Base-by-base conservation (phyloP, 1,284 basidiomycete genomes). In the Cutaneotrichosporon spelunceum region DNA sequence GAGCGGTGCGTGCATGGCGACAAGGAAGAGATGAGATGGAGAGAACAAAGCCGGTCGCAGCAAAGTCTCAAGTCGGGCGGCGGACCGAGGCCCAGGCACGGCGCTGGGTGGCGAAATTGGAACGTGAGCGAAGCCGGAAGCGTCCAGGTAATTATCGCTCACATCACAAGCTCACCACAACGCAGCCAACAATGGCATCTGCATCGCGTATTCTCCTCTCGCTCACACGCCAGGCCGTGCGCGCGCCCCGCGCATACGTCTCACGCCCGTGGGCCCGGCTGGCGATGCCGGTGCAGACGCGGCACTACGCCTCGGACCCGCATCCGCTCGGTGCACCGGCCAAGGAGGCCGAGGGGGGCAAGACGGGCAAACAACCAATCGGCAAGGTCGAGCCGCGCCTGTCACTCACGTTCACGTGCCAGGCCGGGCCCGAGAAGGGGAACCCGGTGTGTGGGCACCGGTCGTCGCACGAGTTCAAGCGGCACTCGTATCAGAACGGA, bases 381-480 rank as follows among this genome's bases (percentile, higher is more conserved):
- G 72, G 60, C 26, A 62, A 75, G 65, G 64, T 78, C 23, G 72
- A 76, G 62, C 74, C 74, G 6, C 68, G 73, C 62, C 63, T 78
- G 69, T 72, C 56, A 9, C 80, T 94, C 59, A 91, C 90, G 1
- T 93, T 95, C 71, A 96, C 93, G 7, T 96, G 93, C 77, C 92
- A 91, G 0, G 92, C 86, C 2, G 64, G 64, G 4, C 34, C 64
- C 4, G 61, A 65, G 50, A 48, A 55, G 56, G 55, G 34, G 2
- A 56, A 61, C 24, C 71, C 82, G 19, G 83, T 83, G 1, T 98
- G 94, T 71, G 83, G 83, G 5, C 86, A 89, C 67, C 87, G 94
- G 2, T 93, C 90, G 10, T 87, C 90, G 11, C 95, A 98, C 72
- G 85, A 91, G 66, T 98, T 98, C 74, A 85, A 89, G 11, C 89